phyloP scores from a whole-genome alignment of 2,329 filamentous ascomycete genomes.

The Aspergillus sclerotialis region DNA sequence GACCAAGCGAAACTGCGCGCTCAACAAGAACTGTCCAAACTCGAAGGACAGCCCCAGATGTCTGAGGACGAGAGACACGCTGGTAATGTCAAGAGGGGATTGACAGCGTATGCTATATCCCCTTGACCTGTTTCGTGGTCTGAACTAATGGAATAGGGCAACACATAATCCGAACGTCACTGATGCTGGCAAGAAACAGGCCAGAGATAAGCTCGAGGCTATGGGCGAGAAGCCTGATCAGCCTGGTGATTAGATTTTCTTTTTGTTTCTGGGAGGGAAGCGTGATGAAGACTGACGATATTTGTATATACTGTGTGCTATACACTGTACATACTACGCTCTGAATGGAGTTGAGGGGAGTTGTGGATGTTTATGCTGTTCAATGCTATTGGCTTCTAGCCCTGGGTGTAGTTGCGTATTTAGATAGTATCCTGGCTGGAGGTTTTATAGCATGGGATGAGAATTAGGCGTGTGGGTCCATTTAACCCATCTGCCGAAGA shows the following conservation, averaged over 20 bases:
- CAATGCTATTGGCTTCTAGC: no score
- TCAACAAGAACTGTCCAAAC: constrained; percentile 10
- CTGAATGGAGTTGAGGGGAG: no score
- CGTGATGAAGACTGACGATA: no score
- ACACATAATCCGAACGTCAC: constrained; percentile 13
- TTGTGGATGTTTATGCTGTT: no score
- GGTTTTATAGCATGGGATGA: no score
- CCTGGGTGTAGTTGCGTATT: no score
- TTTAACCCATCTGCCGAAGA: no score
- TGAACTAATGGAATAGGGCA: constrained; percentile 9
- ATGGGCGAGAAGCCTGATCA: constrained; percentile 8
- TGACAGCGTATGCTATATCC: constrained; percentile 15
- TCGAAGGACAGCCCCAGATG: constrained; percentile 3
- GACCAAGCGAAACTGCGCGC: constrained; percentile 11
- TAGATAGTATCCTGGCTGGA: no score
- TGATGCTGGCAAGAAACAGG: constrained; percentile 5
- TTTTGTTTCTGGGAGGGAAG: not conserved
- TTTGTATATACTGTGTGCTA: no score
- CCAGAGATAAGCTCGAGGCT: constrained; percentile 6
- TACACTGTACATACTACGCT: no score
- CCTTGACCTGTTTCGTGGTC: not conserved
- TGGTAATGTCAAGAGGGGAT: constrained; percentile 15
- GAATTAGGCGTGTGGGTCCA: no score
- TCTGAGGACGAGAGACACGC: constrained; percentile 8
- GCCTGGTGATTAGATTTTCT: constrained; percentile 5